Percentiles rank a stretch among this genome's conserved stretches.
Conservation (phyloP, 306 rosid species). For the Astragalus membranaceus region DNA sequence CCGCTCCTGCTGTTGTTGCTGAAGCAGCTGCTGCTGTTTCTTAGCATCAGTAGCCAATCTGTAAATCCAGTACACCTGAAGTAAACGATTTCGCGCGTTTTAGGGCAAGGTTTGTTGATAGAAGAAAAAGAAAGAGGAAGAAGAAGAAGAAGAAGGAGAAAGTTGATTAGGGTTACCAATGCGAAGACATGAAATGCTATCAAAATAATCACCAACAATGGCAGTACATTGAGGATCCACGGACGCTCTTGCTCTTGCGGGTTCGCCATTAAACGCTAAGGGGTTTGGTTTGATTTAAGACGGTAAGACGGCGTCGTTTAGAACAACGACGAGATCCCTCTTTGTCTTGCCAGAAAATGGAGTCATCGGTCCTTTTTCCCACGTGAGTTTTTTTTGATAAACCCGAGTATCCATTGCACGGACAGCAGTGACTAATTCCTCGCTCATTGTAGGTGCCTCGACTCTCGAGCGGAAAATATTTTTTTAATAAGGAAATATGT, state of each 20-base stretch:
- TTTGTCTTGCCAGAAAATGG: too few relatives aligned
- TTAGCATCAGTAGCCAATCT: constrained; percentile 64
- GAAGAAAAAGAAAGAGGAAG: not conserved
- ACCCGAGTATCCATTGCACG: too few relatives aligned
- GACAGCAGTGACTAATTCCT: too few relatives aligned
- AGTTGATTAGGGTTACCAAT: constrained; percentile 40
- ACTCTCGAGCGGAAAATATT: too few relatives aligned
- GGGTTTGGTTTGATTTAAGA: not conserved
- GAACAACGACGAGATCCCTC: too few relatives aligned
- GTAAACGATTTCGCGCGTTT: not conserved
- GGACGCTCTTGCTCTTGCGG: constrained; percentile 43
- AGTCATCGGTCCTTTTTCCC: too few relatives aligned
- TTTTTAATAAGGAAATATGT: too few relatives aligned
- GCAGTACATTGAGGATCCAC: constrained; percentile 60
- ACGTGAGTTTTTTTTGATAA: too few relatives aligned
- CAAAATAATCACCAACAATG: constrained; percentile 49
- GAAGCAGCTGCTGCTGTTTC: constrained; percentile 41
- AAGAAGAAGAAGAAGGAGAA: not conserved
- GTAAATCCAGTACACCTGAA: constrained; percentile 85
- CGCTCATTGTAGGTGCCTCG: too few relatives aligned
- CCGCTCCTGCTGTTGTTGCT: constrained; percentile 51
- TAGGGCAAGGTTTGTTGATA: not conserved
- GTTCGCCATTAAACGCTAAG: constrained; percentile 36
- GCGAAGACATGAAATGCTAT: constrained; percentile 85
- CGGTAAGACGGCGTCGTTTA: constrained; percentile 18